Evolutionary conservation across 164 flowering plant genomes (phyloP), one percentile per base, ranked within the genome.

Genomic region (Piper betle): DNA sequence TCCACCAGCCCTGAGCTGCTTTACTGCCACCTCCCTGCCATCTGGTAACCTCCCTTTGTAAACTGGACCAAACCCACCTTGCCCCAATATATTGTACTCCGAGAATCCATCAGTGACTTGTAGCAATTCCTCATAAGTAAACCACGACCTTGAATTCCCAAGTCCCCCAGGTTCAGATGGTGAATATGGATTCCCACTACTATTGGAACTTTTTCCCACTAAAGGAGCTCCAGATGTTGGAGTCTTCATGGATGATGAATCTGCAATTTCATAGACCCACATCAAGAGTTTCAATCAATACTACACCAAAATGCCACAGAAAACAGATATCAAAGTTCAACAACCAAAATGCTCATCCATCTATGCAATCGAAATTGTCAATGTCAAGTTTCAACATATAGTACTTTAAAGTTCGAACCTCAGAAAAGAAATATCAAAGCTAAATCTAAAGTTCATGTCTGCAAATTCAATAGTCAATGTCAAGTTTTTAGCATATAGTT

Each of bases 31-130:
- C 60, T 76, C 91, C 73, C 87, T 81, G 20, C 96, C 97, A 76
- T 91, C 94, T 9, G 76, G 69, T 37, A 88, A 74, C 57, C 10
- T 46, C 37, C 97, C 97, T 74, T 83, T 86, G 68, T 83, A 83
- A 5, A 88, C 96, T 64, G 69, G 73, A 71, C 97, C 96, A 75
- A 91, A 91, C 59, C 96, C 97, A 66, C 97, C 96, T 76, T 84
- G 84, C 41, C 96, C 96, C 73, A 88, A 73, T 60, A 87, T 80
- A 77, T 91, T 86, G 5, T 78, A 73, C 41, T 46, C 69, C n/a
- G 96, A 83, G 77, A 91, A 91, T 20, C 91, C 87, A 76, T 82
- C 67, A 55, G 96, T 91, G 16, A 79, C 87, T 57, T 72, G 75
- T 53, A 66, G 67, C 20, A 91, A 76, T 62, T 91, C 96, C 64